phyloP scores from a whole-genome alignment of 345 rosid species.

The Kandelia obovata region DNA sequence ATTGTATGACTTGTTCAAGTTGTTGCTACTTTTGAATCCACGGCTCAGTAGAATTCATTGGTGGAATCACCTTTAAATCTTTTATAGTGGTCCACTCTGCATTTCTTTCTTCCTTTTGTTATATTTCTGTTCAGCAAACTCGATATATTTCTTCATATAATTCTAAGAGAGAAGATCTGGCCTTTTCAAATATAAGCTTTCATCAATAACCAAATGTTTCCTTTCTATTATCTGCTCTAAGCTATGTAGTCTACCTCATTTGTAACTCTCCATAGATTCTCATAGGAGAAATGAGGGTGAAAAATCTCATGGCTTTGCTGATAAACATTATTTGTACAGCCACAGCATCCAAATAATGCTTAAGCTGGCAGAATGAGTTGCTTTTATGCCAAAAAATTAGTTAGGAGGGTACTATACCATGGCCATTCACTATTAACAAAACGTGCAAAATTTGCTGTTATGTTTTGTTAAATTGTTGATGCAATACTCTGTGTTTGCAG shows the following conservation, averaged over 20 bases:
- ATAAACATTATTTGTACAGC: slow-evolving; percentile 7
- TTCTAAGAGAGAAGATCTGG: neutral
- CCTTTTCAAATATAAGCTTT: neutral
- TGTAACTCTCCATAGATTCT: neutral
- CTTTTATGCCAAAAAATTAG: neutral
- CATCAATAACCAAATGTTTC: neutral
- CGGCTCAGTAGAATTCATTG: neutral
- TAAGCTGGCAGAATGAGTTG: neutral
- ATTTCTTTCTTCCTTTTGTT: neutral
- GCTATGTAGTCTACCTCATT: neutral
- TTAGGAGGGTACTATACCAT: neutral
- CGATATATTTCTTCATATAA: neutral
- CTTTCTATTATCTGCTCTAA: neutral
- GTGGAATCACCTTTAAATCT: neutral
- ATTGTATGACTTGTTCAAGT: neutral
- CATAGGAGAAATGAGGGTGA: neutral
- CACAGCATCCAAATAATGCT: neutral
- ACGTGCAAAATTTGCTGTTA: neutral
- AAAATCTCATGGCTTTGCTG: slow-evolving; percentile 6
- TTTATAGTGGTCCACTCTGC: neutral
- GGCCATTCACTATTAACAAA: neutral
- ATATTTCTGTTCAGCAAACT: neutral
- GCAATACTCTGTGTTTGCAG: slow-evolving; percentile 6
- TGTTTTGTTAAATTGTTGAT: neutral
- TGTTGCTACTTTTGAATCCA: neutral